Conservation (phyloP, 1,284 basidiomycete species). For the Dichomitus squalens region DNA sequence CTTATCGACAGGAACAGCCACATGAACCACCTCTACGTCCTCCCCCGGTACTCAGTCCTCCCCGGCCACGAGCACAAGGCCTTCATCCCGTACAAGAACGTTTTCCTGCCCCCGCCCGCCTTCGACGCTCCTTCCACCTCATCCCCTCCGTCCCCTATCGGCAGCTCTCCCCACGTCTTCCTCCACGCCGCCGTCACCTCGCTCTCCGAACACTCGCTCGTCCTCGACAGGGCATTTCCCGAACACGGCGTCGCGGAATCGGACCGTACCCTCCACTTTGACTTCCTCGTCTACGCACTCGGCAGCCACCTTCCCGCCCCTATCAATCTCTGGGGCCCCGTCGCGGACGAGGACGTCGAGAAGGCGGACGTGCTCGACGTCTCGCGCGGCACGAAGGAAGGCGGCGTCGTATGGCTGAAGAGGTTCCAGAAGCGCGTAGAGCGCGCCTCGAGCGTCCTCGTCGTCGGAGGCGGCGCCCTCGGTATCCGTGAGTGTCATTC, state of each 20-base stretch:
- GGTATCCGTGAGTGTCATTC: constrained; percentile 54
- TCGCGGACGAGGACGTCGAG: constrained; percentile 20
- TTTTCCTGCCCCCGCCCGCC: constrained; percentile 35
- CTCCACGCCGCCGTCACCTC: constrained; percentile 52
- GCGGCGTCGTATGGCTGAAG: constrained; percentile 51
- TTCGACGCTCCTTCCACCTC: constrained; percentile 3
- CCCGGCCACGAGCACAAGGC: constrained; percentile 75
- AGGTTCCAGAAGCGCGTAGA: constrained; percentile 47
- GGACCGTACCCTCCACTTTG: constrained; percentile 40
- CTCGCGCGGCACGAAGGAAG: constrained; percentile 45
- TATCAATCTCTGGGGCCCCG: constrained; percentile 54
- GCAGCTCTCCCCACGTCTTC: constrained; percentile 33
- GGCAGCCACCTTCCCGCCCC: constrained; percentile 58
- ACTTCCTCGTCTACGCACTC: constrained; percentile 61
- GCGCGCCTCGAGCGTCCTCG: constrained; percentile 46
- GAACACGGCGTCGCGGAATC: constrained; percentile 40
- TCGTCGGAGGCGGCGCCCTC: constrained; percentile 64
- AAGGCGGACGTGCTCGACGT: constrained; percentile 17
- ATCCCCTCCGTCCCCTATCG: not conserved
- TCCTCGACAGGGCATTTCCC: constrained; percentile 49
- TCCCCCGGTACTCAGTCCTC: constrained; percentile 65
- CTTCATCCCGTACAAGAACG: constrained; percentile 64
- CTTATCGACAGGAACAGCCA: constrained; percentile 66
- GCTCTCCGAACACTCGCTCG: constrained; percentile 47
- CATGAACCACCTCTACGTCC: constrained; percentile 54